Evolutionary conservation across 2,329 filamentous ascomycete species (phyloP), one percentile per base, ranked within the genome.

Genomic region (Chalara sp.): DNA sequence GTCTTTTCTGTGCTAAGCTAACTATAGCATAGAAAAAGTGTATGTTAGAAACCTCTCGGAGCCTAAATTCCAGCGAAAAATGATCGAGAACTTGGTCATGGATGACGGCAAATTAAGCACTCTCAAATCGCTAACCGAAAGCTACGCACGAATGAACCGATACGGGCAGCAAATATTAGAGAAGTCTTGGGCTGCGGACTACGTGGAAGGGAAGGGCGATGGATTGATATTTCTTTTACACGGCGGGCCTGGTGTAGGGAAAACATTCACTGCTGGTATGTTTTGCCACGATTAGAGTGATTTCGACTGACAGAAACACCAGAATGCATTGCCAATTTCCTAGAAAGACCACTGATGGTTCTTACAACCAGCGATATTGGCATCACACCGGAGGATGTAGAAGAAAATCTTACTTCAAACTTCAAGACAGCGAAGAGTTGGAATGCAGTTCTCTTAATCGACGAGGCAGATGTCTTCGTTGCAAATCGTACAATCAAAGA

Each of bases 401-500:
- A 75, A 10, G 58, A 65, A 10, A 72, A 72, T 44, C 63, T 80
- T 49, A 70, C 70, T 49, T 63, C 66, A 10, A 64, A 70, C 21
- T 74, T 80, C 35, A 65, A 70, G 49, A 70, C 75, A 55, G 76
- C 74, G 3, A 67, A 67, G 0, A 68, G 68, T 12, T 79, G 75
- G 75, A 68, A 71, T 35, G 73, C 72, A 6, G 70, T 78, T 6
- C 60, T 78, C 7, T 65, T 79, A 5, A 68, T 78, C 2, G 75
- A 77, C 55, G 75, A 78, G 60, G 73, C 74, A 8, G 75, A 78
- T 51, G 73, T 78, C 7, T 78, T 76, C 61, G 54, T 70, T 32
- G 64, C 68, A 49, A 56, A 59, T 3, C 61, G 68, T 1, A 47
- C 55, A 3, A 55, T 53, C 3, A 44, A 53, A 3, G 65, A 68